Base-by-base conservation (phyloP, 768 basidiomycete species). In the Phylloporus arenicola region DNA sequence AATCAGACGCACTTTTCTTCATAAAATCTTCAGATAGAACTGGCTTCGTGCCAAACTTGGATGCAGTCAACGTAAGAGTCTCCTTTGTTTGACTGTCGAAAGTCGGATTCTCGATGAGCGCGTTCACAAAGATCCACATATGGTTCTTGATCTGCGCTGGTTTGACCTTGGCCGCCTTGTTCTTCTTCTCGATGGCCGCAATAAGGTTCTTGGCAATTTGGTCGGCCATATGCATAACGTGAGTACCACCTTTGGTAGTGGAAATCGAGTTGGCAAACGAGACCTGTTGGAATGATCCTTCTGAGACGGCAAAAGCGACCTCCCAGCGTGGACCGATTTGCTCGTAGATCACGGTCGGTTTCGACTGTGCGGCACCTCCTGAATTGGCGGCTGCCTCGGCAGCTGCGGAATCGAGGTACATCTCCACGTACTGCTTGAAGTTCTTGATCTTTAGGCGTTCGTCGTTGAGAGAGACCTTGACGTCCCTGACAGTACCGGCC, bases 71-170 rank as follows among this genome's bases (percentile, higher is more conserved):
- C 1, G 94, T 98, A 57, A 99, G 72, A 4, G 84, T 88, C 68
- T 99, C 96, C 73, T 99, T 99, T 33, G 96, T 97, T 69, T 99
- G 96, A 77, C 91, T 93, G 77, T 99, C 95, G 70, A 99, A 99
- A 1, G 92, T 91, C 9, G 96, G 95, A 63, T 99, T 99, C 72
- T 95, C 94, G 57, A 99, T 86, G 53, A 96, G 75, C 13, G 91
- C 83, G 61, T 97, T 98, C 63, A 99, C 84, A 62, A 98, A 99
- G 47, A 99, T 79, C 92, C 91, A 94, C 84, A 99, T 92, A 64
- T 99, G 94, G 61, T 87, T 93, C 76, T 92, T 95, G 72, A 98
- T 85, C 71, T 96, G 92, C 47, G 84, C 80, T 14, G 90, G 79
- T 68, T 97, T 98, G 61, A 98, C 87, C 1, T 87, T 79, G n/a